Base-by-base conservation (phyloP, 2,329 filamentous ascomycete genomes). In the Sarocladiaceae sp. region DNA sequence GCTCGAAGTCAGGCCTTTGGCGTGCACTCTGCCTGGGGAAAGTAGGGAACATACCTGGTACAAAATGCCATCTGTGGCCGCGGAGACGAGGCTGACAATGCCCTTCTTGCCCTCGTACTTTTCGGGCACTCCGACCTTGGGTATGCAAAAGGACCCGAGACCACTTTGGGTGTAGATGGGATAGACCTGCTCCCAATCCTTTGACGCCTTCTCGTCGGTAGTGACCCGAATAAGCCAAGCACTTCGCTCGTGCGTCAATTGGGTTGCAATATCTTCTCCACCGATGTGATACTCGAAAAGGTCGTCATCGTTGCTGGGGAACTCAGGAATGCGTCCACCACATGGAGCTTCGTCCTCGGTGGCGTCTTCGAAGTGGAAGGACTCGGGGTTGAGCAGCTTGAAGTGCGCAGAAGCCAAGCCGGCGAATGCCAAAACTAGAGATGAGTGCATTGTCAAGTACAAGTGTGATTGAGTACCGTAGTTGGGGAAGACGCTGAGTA, bases 181-280 rank as follows among this genome's bases (percentile, higher is more conserved):
- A 59, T 74, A 78, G 49, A 82, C 61, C 61, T 81, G 68, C 23
- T 76, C 74, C 81, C 81, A 84, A 61, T 75, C 76, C 18, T 68
- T 66, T 40, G 62, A 60, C 39, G 71, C 75, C 11, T 69, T 69
- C 46, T 68, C 59, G 58, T 81, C 79, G 18, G 75, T 68, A 12
- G 79, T 84, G 56, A 74, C 77, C 55, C 82, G 80, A 69, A 81
- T 78, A 15, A 84, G 71, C 76, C 75, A 84, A 52, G 70, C 78
- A 57, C 71, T 68, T 61, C 79, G 71, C 3, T 77, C 69, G 60
- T 85, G 82, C 3, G 71, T 73, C 7, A 74, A 69, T 7, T 64
- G 66, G 48, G 77, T 60, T 54, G 72, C 70, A 29, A 84, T 68
- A 53, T 75, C 67, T 57, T 83, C 76, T 58, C 80, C 80, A 58